These are phyloP conservation scores for Coemansia sp. DNA, from an alignment of 192 early-diverging fungal species.

Conservation along the genomic window DNA sequence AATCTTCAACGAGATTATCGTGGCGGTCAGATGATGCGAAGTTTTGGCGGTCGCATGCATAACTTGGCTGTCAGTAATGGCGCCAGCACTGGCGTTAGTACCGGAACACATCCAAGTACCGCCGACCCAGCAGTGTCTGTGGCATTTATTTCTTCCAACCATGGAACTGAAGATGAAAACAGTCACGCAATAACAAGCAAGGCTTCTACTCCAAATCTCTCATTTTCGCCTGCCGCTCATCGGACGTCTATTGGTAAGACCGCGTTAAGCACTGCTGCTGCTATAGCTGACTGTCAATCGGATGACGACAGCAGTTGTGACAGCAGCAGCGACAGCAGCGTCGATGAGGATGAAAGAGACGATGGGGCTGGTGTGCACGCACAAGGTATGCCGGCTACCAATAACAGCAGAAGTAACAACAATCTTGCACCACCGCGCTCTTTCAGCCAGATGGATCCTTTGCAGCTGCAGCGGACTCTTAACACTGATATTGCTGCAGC, in stretches of 20 bases:
- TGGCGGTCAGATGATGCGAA: slow-evolving; percentile 28
- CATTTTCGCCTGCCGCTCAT: slow-evolving; percentile 22
- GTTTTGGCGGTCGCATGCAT: slow-evolving; percentile 32
- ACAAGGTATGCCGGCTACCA: background rate
- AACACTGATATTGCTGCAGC: slow-evolving; percentile 33
- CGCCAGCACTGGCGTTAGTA: slow-evolving; percentile 2
- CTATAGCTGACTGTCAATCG: background rate
- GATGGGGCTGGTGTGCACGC: background rate
- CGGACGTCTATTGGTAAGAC: slow-evolving; percentile 4
- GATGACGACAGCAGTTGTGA: background rate
- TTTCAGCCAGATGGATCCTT: slow-evolving; percentile 5
- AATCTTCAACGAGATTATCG: slow-evolving; percentile 28
- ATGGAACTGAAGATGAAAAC: slow-evolving; percentile 6
- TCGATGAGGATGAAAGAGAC: background rate
- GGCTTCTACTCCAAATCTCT: slow-evolving; percentile 19
- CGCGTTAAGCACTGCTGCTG: background rate
- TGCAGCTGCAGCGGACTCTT: slow-evolving; percentile 8
- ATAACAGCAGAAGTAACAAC: background rate
- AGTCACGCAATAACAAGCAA: slow-evolving; percentile 17
- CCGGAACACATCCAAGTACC: slow-evolving; percentile 20
- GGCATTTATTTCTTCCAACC: slow-evolving; percentile 3
- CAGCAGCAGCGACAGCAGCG: background rate
- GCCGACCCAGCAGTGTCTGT: slow-evolving; percentile 12
- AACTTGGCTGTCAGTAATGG: slow-evolving; percentile 24
- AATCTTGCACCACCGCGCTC: background rate